Conservation (phyloP, 768 basidiomycete species). For the Amanita exitialis region DNA sequence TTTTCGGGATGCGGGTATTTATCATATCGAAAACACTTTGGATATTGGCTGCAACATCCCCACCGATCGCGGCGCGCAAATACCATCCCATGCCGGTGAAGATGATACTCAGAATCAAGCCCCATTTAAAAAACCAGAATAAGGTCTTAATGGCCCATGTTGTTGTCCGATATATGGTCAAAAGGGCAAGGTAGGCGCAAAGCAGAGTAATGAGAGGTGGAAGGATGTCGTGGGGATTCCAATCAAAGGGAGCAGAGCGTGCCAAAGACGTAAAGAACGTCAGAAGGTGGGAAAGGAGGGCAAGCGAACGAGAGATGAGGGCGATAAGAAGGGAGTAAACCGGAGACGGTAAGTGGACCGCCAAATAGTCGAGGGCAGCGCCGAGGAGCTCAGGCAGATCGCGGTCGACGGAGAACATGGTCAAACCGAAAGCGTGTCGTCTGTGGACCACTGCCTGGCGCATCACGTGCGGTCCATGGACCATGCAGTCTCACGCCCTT, state of each 20-base stretch:
- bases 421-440: neutral
- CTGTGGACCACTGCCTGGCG: neutral
- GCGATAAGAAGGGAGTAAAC: constrained; percentile 41
- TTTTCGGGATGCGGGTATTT: constrained; percentile 25
- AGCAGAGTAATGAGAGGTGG: constrained; percentile 69
- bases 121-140: constrained; percentile 75
- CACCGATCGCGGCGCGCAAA: constrained; percentile 24
- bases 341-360: constrained; percentile 43
- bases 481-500: neutral
- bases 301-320: constrained; percentile 41
- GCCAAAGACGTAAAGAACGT: constrained; percentile 37
- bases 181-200: constrained; percentile 65
- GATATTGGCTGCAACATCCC: constrained; percentile 5
- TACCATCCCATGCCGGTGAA: constrained; percentile 49
- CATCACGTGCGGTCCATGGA: constrained; percentile 1
- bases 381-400: constrained; percentile 41
- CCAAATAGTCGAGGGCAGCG: constrained; percentile 43
- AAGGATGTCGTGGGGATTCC: constrained; percentile 58
- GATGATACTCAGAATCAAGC: constrained; percentile 42
- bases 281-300: constrained; percentile 38
- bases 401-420: constrained; percentile 18
- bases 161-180: constrained; percentile 72
- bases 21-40: constrained; percentile 13
- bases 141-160: constrained; percentile 59
- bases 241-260: constrained; percentile 43